A percentile compares a stretch with the other conserved stretches of the same genome.
These are phyloP conservation scores for Albatrellus ellisii DNA, from an alignment of 768 basidiomycete genomes.

Conservation along the genomic window DNA sequence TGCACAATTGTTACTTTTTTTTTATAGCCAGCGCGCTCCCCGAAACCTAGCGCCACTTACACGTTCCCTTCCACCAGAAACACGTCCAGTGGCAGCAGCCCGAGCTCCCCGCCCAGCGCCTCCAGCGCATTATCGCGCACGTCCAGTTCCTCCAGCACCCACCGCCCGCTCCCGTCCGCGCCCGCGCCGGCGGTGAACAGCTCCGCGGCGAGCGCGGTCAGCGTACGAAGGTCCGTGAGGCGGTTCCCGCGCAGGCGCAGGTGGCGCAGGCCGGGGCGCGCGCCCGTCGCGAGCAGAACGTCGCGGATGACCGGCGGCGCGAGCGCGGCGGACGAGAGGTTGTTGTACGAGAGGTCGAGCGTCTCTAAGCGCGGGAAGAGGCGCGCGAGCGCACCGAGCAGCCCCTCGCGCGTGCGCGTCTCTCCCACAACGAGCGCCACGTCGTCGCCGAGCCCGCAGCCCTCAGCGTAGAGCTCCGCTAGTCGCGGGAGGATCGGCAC, in stretches of 20 bases:
- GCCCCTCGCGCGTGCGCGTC: conserved; percentile 34
- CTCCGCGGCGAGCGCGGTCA: conserved; percentile 40
- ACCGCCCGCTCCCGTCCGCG: conserved; percentile 36
- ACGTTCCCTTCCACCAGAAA: conserved; percentile 77
- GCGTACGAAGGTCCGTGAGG: conserved; percentile 46
- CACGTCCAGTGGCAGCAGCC: conserved; percentile 65
- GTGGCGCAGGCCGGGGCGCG: conserved; percentile 44
- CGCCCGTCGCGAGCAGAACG: conserved; percentile 30
- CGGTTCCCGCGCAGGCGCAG: conserved; percentile 60
- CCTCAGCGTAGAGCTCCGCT: conserved; percentile 65
- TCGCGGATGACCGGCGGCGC: conserved; percentile 31
- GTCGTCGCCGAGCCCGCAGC: conserved; percentile 52
- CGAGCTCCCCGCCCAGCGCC: conserved; percentile 55
- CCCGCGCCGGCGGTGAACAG: conserved; percentile 36
- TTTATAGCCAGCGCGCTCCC: background rate
- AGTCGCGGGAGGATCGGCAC: conserved; percentile 44
- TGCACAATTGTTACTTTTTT: conserved; percentile 16
- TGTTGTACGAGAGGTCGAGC: conserved; percentile 69
- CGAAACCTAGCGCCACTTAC: conserved; percentile 31
- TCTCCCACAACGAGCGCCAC: conserved; percentile 36
- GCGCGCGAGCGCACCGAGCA: conserved; percentile 44
- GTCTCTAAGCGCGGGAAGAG: conserved; percentile 61
- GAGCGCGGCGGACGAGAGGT: conserved; percentile 41
- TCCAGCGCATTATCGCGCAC: conserved; percentile 71
- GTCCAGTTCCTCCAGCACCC: conserved; percentile 77